Evolutionary conservation across 2,329 filamentous ascomycete species (phyloP).

Genomic region (Domatiomyces catenatus): DNA sequence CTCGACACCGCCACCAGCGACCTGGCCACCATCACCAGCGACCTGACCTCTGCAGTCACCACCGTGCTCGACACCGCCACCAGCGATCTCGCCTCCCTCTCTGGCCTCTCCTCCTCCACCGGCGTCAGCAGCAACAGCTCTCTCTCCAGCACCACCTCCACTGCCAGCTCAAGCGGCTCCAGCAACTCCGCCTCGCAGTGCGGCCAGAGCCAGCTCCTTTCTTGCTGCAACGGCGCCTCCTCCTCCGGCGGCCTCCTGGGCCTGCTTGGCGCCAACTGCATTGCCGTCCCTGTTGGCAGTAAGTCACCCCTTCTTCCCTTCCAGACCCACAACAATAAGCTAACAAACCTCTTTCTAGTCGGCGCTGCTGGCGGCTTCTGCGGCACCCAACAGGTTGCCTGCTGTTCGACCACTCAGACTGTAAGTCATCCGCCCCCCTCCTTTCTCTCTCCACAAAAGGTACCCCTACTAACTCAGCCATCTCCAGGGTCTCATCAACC

Average conservation of each 20-base stretch:
- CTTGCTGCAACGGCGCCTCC: neutral
- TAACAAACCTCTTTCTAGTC: neutral
- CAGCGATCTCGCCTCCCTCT: neutral
- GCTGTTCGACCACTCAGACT: neutral
- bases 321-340: neutral
- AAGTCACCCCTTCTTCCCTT: neutral
- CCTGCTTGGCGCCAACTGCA: neutral
- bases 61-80: neutral
- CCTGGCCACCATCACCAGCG: neutral
- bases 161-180: no score
- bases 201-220: neutral
- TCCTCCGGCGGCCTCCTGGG: neutral
- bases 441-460: neutral
- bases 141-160: no score
- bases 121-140: neutral
- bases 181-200: neutral
- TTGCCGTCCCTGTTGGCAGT: neutral
- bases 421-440: neutral
- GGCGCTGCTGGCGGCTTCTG: neutral
- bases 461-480: neutral
- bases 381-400: neutral
- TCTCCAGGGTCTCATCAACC: neutral
- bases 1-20: neutral
- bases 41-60: neutral
- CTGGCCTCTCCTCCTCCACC: no score